phyloP scores from a whole-genome alignment of 2,329 filamentous ascomycete species.

The Simplicillium sp. region DNA sequence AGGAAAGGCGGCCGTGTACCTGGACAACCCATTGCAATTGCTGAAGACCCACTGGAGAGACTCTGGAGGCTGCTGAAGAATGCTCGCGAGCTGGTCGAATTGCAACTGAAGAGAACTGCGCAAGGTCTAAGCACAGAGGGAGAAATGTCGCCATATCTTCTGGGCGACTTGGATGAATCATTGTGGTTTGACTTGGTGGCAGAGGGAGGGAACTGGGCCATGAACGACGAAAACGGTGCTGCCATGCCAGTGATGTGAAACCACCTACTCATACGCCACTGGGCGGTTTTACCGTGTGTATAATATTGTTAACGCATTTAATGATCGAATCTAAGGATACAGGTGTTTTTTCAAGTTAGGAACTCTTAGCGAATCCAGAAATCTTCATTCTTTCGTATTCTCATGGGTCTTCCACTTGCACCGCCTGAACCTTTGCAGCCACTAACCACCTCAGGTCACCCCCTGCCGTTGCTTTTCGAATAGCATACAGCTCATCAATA shows the following conservation, averaged over 20 bases:
- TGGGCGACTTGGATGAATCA: constrained; percentile 7
- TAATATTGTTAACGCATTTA: too few species aligned
- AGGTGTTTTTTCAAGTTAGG: too few species aligned
- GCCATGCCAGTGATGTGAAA: too few species aligned
- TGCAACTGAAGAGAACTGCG: constrained; percentile 18
- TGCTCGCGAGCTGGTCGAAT: constrained; percentile 18
- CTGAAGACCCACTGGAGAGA: constrained; percentile 21
- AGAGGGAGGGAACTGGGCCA: not conserved
- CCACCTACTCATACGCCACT: too few species aligned
- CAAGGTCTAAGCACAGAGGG: constrained; percentile 10
- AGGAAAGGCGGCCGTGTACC: constrained; percentile 16
- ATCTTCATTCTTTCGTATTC: constrained; percentile 4
- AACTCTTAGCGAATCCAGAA: too few species aligned
- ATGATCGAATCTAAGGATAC: too few species aligned
- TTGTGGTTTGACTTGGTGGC: constrained; percentile 4
- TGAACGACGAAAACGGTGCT: not conserved
- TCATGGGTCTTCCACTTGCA: constrained; percentile 16
- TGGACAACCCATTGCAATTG: constrained; percentile 6
- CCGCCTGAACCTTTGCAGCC: constrained; percentile 36
- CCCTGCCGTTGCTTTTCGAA: constrained; percentile 36
- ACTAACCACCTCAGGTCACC: constrained; percentile 42
- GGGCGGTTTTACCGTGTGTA: too few species aligned
- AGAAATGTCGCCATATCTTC: constrained; percentile 2
- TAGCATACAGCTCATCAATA: constrained; percentile 56
- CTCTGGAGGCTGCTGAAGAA: constrained; percentile 20